Conservation (phyloP, 352 stramenopile species). For the Phytophthora sp. region DNA sequence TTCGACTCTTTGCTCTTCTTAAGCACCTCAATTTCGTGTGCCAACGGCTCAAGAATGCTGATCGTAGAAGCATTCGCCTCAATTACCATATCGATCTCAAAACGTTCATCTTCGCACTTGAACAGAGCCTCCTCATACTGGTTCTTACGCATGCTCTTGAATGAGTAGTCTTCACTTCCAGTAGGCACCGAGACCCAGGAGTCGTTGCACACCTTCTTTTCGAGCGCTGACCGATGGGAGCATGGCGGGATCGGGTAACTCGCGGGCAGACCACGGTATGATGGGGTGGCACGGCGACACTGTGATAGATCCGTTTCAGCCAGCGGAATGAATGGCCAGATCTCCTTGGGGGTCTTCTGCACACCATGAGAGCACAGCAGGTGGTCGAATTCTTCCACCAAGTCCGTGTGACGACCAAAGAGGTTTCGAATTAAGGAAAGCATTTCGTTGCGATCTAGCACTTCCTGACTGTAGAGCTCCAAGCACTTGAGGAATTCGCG, state of each 20-base stretch:
- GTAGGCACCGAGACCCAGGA: conserved; percentile 98
- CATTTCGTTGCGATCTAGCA: conserved; percentile 92
- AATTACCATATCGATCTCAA: conserved; percentile 95
- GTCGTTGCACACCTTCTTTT: conserved; percentile 95
- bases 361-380: conserved; percentile 78
- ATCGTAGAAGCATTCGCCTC: conserved; percentile 97
- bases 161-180: conserved; percentile 99
- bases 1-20: conserved; percentile 66
- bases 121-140: conserved; percentile 99
- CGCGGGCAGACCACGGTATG: conserved; percentile 96
- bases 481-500: conserved; percentile 99
- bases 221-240: conserved; percentile 93
- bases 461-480: conserved; percentile 97
- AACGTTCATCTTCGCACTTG: conserved; percentile 98
- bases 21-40: conserved; percentile 93
- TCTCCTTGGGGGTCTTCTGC: conserved; percentile 85
- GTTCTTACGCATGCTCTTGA: conserved; percentile 99
- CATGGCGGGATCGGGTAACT: conserved; percentile 98
- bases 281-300: conserved; percentile 93
- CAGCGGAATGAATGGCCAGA: conserved; percentile 92
- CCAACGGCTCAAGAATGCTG: conserved; percentile 94
- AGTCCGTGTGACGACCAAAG: conserved; percentile 85
- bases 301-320: conserved; percentile 92
- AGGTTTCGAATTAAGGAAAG: conserved; percentile 89
- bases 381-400: conserved; percentile 83